Conservation (phyloP, 768 basidiomycete genomes). For the Kwoniella dejecticola region DNA sequence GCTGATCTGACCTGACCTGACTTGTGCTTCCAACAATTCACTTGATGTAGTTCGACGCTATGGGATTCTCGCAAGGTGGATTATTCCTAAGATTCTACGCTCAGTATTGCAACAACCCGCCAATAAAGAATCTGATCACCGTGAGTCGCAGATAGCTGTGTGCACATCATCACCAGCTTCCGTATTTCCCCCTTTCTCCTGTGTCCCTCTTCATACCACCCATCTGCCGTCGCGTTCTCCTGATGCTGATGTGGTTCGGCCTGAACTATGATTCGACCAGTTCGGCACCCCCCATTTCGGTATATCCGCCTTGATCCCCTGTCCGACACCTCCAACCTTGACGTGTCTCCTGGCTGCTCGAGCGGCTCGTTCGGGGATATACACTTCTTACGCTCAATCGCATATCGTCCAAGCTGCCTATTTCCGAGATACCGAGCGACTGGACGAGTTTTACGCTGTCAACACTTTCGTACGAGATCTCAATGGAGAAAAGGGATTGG, state of each 20-base stretch:
- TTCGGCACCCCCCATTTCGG: constrained; percentile 56
- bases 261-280: constrained; percentile 17
- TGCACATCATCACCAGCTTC: no score
- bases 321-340: constrained; percentile 54
- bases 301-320: constrained; percentile 56
- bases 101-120: constrained; percentile 53
- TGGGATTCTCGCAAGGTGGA: constrained; percentile 59
- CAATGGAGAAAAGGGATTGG: constrained; percentile 53
- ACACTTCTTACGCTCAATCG: constrained; percentile 50
- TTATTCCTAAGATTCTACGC: constrained; percentile 56
- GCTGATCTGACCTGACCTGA: no score
- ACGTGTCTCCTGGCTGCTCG: constrained; percentile 50
- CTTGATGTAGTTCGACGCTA: constrained; percentile 54
- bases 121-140: constrained; percentile 56
- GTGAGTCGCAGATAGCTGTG: constrained; percentile 36
- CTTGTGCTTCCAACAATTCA: neutral
- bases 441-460: constrained; percentile 53
- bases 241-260: no score
- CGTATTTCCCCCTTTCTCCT: neutral
- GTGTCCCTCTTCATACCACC: no score
- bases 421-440: constrained; percentile 55
- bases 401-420: constrained; percentile 57
- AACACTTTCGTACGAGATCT: constrained; percentile 54
- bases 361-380: constrained; percentile 52
- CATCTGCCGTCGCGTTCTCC: no score